Percentiles rank a stretch among this genome's conserved stretches.
These are phyloP conservation scores for Colletotrichum tropicicola DNA, from an alignment of 2,329 filamentous ascomycete species.

Conservation along the genomic window DNA sequence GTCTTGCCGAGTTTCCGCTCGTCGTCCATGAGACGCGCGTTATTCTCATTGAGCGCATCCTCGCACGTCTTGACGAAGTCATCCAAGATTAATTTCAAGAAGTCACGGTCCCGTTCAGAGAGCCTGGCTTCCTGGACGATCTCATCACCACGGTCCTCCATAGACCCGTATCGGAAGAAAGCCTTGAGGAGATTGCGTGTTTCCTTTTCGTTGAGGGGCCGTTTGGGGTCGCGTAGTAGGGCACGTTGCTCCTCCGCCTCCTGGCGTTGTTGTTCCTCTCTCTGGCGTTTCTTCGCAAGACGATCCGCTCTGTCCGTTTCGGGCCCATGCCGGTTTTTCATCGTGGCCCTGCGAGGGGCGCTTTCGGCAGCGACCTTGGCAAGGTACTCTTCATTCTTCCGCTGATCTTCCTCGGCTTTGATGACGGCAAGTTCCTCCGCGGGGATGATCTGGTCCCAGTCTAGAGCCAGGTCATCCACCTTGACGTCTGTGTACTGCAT, in stretches of 20 bases:
- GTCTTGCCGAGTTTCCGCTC: slow-evolving; percentile 85
- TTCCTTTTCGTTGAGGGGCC: slow-evolving; percentile 92
- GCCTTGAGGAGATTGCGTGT: slow-evolving; percentile 90
- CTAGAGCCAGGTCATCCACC: slow-evolving; percentile 80
- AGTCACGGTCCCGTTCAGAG: slow-evolving; percentile 81
- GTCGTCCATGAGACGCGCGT: slow-evolving; percentile 77
- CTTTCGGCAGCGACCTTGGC: slow-evolving; percentile 85
- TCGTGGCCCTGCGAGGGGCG: slow-evolving; percentile 78
- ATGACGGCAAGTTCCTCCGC: slow-evolving; percentile 90
- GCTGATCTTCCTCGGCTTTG: slow-evolving; percentile 88
- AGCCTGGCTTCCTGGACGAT: slow-evolving; percentile 89
- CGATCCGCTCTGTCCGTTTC: slow-evolving; percentile 72
- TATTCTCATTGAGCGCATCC: slow-evolving; percentile 72
- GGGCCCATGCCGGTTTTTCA: slow-evolving; percentile 62
- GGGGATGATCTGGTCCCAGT: slow-evolving; percentile 99
- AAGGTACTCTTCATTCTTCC: slow-evolving; percentile 84
- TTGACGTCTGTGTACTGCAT: slow-evolving; percentile 99
- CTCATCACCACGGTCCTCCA: slow-evolving; percentile 88
- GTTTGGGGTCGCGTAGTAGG: slow-evolving; percentile 81
- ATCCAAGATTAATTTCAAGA: slow-evolving; percentile 78
- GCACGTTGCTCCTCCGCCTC: slow-evolving; percentile 79
- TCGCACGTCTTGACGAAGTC: slow-evolving; percentile 73
- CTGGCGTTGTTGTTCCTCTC: slow-evolving; percentile 74
- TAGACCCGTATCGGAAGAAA: slow-evolving; percentile 88
- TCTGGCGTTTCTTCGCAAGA: slow-evolving; percentile 71